These are phyloP conservation scores for Pulveroboletus sp. DNA, from an alignment of 768 basidiomycete species.

Conservation along the genomic window DNA sequence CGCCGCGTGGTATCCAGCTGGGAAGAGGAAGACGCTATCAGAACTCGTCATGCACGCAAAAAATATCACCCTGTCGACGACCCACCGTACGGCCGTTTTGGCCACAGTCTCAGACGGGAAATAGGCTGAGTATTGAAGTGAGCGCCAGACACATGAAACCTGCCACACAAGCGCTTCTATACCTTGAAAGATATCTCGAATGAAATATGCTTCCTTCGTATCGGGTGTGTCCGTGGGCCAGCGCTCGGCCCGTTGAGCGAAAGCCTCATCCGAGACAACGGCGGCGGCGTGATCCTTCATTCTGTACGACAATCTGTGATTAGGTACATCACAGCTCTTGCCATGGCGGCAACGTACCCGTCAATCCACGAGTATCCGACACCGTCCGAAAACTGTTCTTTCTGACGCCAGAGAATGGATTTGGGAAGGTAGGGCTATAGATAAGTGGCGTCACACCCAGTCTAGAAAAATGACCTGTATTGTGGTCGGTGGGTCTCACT, in stretches of 20 bases:
- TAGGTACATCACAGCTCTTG: background rate
- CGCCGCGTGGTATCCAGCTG: constrained; percentile 91
- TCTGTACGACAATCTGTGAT: constrained; percentile 34
- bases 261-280: constrained; percentile 75
- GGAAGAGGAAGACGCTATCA: constrained; percentile 11
- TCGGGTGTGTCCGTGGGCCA: constrained; percentile 82
- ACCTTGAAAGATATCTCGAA: constrained; percentile 90
- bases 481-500: background rate
- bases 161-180: constrained; percentile 7
- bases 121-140: constrained; percentile 41
- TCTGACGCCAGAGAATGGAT: constrained; percentile 97
- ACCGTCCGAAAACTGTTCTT: constrained; percentile 99
- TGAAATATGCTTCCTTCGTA: constrained; percentile 94
- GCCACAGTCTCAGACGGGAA: constrained; percentile 88
- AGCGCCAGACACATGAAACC: background rate
- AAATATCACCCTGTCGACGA: constrained; percentile 8
- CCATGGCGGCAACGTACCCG: constrained; percentile 47
- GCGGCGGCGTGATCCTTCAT: constrained; percentile 84
- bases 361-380: constrained; percentile 99
- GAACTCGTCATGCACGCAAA: constrained; percentile 5
- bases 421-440: constrained; percentile 83
- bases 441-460: background rate
- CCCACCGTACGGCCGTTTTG: constrained; percentile 83
- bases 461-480: too few relatives aligned
- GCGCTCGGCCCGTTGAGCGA: constrained; percentile 64